Evolutionary conservation across 441 rosid species (phyloP).

Genomic region (Erodium texanum): DNA sequence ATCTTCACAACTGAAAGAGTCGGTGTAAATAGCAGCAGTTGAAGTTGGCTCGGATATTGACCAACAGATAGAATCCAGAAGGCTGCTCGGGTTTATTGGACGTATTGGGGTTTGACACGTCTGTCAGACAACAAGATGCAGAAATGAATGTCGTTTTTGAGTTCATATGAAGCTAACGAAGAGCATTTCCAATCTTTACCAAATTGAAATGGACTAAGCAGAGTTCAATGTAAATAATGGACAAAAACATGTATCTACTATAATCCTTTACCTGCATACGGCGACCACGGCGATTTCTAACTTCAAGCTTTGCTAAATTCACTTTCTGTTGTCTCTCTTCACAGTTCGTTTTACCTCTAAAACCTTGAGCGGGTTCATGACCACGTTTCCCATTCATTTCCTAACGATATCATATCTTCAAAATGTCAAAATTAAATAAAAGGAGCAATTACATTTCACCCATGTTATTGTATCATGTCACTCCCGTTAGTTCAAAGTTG

Average conservation of each 20-base stretch:
- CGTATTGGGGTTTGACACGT: constrained; percentile 78
- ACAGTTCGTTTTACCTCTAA: constrained; percentile 28
- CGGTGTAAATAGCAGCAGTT: constrained; percentile 68
- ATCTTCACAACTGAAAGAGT: constrained; percentile 47
- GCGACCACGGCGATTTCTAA: constrained; percentile 76
- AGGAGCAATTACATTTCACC: no score
- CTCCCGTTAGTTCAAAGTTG: no score
- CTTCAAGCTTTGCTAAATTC: constrained; percentile 56
- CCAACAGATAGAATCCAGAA: constrained; percentile 91
- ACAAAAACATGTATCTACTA: no score
- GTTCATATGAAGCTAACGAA: no score
- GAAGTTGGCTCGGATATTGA: constrained; percentile 81
- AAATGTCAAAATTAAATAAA: no score
- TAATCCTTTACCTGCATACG: constrained; percentile 55
- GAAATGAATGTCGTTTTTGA: not conserved
- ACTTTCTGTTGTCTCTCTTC: constrained; percentile 54
- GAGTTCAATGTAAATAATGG: no score
- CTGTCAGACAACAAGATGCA: constrained; percentile 32
- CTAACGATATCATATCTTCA: constrained; percentile 21
- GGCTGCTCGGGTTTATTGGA: constrained; percentile 76
- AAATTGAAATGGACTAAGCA: no score
- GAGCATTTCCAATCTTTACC: no score
- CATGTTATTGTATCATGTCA: no score
- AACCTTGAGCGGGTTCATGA: constrained; percentile 24
- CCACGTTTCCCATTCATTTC: constrained; percentile 26